Conservation (phyloP, 1,284 basidiomycete genomes). For the Crucibulum parvulum region DNA sequence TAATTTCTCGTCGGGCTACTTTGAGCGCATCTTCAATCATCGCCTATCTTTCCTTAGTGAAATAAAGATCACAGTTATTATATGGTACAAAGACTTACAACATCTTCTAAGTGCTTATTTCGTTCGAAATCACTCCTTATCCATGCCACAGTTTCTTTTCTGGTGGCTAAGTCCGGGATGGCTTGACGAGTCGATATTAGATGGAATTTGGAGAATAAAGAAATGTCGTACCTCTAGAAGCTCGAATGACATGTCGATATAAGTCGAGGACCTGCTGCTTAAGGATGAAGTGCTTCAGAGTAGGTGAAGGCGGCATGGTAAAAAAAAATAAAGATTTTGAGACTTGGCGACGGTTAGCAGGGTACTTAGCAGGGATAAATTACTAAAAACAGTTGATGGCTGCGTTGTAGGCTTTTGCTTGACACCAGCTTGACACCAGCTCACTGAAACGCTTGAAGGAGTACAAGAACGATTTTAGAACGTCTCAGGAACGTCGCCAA, state of each 20-base stretch:
- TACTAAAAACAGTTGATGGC: background rate
- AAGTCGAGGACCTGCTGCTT: conserved; percentile 63
- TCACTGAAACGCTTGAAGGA: too few species aligned
- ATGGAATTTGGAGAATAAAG: conserved; percentile 5
- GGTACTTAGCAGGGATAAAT: background rate
- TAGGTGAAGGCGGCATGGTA: conserved; percentile 33
- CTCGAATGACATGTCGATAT: conserved; percentile 71
- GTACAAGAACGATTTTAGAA: too few species aligned
- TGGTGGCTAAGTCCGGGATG: conserved; percentile 63
- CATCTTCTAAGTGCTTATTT: conserved; percentile 61
- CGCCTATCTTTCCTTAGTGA: conserved; percentile 41
- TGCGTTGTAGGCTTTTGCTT: background rate
- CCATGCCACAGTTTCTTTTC: conserved; percentile 74
- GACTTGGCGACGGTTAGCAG: too few species aligned
- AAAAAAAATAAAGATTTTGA: too few species aligned
- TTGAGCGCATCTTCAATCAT: conserved; percentile 59
- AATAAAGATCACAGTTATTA: conserved; percentile 1
- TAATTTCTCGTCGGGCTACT: conserved; percentile 59
- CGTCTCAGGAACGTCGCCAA: too few species aligned
- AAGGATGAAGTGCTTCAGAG: conserved; percentile 80
- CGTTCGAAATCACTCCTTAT: conserved; percentile 76
- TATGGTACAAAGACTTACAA: conserved; percentile 43
- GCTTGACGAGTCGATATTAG: conserved; percentile 42
- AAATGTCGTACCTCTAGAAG: conserved; percentile 61
- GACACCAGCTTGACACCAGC: too few species aligned